Evolutionary conservation across 495 filamentous ascomycete genomes (phyloP).

Genomic region (Halenospora varia): DNA sequence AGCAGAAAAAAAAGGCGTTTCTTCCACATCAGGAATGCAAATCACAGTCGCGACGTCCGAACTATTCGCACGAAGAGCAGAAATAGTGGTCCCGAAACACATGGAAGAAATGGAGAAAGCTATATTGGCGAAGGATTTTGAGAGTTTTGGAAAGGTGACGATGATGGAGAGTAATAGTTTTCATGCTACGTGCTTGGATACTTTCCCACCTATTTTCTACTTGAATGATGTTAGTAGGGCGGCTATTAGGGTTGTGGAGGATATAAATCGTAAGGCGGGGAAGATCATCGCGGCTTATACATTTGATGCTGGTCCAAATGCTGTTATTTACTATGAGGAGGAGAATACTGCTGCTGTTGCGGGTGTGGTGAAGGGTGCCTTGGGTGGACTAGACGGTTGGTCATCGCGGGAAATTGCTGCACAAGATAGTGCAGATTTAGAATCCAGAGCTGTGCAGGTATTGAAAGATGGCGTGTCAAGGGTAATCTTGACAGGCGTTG

Average conservation of each 20-base stretch:
- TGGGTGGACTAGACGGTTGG: constrained; percentile 59
- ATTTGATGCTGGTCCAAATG: constrained; percentile 96
- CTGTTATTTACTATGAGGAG: constrained; percentile 89
- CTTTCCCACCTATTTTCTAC: constrained; percentile 96
- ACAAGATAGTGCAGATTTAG: constrained; percentile 46
- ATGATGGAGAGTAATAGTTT: constrained; percentile 97
- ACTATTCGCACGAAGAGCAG: constrained; percentile 71
- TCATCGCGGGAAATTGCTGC: constrained; percentile 43
- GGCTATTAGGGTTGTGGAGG: constrained; percentile 82
- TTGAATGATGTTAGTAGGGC: constrained; percentile 88
- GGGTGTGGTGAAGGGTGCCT: constrained; percentile 59
- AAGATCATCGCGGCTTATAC: constrained; percentile 86
- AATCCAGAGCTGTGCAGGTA: constrained; percentile 49
- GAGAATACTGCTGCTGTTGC: constrained; percentile 66
- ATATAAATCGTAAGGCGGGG: constrained; percentile 72
- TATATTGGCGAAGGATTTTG: constrained; percentile 73
- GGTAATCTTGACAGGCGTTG: constrained; percentile 87
- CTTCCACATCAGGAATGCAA: constrained; percentile 91
- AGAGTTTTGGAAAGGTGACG: constrained; percentile 79
- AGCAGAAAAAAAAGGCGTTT: constrained; percentile 91
- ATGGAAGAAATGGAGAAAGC: constrained; percentile 88
- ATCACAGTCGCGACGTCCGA: constrained; percentile 83
- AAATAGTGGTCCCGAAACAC: constrained; percentile 69
- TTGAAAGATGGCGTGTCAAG: constrained; percentile 77
- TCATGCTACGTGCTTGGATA: constrained; percentile 92